Evolutionary conservation across 345 rosid genomes (phyloP).

Genomic region (Camelina hispida): DNA sequence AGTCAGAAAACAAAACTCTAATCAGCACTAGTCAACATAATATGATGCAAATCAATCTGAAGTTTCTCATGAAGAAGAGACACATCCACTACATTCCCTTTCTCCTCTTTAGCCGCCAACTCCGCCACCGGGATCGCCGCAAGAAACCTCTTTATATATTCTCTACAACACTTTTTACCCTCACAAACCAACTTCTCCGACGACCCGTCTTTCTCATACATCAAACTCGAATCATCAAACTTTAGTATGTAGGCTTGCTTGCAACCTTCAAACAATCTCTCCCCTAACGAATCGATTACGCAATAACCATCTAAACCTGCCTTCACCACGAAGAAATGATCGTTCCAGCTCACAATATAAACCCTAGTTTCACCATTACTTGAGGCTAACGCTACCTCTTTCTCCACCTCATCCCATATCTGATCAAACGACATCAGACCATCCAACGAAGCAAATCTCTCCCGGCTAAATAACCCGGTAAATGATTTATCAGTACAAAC

Average conservation of each 20-base stretch:
- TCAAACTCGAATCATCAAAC: slow-evolving; percentile 57
- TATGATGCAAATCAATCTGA: slow-evolving; percentile 69
- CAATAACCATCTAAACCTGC: slow-evolving; percentile 49
- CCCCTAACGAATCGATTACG: slow-evolving; percentile 65
- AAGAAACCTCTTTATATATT: slow-evolving; percentile 67
- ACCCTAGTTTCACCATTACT: slow-evolving; percentile 37
- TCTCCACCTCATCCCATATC: slow-evolving; percentile 52
- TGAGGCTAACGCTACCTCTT: slow-evolving; percentile 29
- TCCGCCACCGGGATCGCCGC: slow-evolving; percentile 62
- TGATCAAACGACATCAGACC: slow-evolving; percentile 61
- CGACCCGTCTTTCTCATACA: slow-evolving; percentile 42
- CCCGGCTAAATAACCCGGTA: slow-evolving; percentile 60
- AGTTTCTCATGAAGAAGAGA: slow-evolving; percentile 55
- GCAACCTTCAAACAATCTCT: slow-evolving; percentile 67
- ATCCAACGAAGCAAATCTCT: slow-evolving; percentile 49
- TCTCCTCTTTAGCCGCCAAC: slow-evolving; percentile 57
- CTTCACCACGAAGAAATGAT: slow-evolving; percentile 71
- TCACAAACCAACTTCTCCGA: slow-evolving; percentile 47
- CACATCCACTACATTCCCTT: slow-evolving; percentile 42
- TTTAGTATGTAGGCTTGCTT: slow-evolving; percentile 60
- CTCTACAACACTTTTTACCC: slow-evolving; percentile 66
- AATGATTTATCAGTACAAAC: slow-evolving; percentile 47
- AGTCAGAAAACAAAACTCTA: slow-evolving; percentile 24
- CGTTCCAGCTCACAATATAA: slow-evolving; percentile 70
- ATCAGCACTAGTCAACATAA: slow-evolving; percentile 23